Conservation (phyloP, 148 eudicot species). For the Fagopyrum homotropicum region DNA sequence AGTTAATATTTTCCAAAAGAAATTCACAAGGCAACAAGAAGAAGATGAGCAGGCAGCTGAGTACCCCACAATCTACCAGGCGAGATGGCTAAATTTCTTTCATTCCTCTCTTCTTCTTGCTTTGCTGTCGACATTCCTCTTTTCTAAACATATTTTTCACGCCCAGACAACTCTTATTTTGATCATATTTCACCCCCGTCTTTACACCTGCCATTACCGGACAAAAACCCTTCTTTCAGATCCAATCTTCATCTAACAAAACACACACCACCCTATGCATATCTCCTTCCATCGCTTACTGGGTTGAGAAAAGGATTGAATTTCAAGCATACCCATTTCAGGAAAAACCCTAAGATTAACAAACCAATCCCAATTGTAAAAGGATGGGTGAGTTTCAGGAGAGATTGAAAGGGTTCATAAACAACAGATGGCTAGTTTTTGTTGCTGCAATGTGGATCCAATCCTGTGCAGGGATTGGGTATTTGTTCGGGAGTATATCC, state of each 20-base stretch:
- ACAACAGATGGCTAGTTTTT: conserved; percentile 79
- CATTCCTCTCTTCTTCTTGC: neutral
- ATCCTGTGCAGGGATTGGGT: conserved; percentile 89
- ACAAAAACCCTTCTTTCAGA: conserved; percentile 2
- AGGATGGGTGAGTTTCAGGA: conserved; percentile 34
- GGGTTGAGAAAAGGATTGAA: neutral
- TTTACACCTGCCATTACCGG: neutral
- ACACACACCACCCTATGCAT: conserved; percentile 3
- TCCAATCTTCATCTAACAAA: conserved; percentile 8
- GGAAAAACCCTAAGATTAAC: neutral
- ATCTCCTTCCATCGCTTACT: neutral
- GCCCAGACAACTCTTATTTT: neutral
- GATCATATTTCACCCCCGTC: neutral
- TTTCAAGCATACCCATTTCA: conserved; percentile 5
- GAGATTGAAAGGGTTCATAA: conserved; percentile 38
- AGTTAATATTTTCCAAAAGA: neutral
- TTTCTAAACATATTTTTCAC: conserved; percentile 2
- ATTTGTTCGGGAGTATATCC: conserved; percentile 87
- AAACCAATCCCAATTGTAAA: neutral
- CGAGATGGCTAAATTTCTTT: neutral
- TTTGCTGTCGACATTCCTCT: neutral
- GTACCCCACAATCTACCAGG: neutral
- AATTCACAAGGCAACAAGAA: neutral
- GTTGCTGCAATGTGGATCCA: conserved; percentile 98
- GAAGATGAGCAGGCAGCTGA: neutral